phyloP scores from a whole-genome alignment of 2,329 filamentous ascomycete species.

The Aspergillus eucalypticola region DNA sequence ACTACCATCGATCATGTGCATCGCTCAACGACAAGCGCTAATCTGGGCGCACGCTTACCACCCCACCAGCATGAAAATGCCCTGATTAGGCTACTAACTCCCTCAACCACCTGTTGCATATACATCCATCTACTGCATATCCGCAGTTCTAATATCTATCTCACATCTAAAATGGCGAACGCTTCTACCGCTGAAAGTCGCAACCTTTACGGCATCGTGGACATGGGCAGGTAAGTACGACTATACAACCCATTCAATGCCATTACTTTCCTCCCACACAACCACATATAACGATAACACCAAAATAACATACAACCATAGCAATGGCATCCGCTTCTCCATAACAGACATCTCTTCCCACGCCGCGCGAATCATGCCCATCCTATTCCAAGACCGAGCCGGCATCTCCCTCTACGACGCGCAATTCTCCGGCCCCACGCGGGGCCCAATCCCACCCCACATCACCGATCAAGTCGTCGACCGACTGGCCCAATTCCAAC shows the following conservation, averaged over 20 bases:
- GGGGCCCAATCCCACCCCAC: conserved; percentile 55
- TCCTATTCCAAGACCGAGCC: conserved; percentile 74
- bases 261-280: not conserved
- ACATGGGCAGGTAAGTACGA: conserved; percentile 45
- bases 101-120: not conserved
- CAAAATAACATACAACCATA: conserved; percentile 11
- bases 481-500: conserved; percentile 69
- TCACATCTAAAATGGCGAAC: conserved; percentile 9
- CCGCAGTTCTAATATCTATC: not conserved
- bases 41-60: no score
- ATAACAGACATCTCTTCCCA: conserved; percentile 77
- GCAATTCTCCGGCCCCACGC: conserved; percentile 52
- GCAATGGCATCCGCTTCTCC: conserved; percentile 92
- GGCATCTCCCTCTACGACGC: conserved; percentile 87
- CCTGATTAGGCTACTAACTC: no score
- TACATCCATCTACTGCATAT: not conserved
- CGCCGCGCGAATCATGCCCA: conserved; percentile 70
- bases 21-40: no score
- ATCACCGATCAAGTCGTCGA: conserved; percentile 68
- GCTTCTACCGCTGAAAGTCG: not conserved
- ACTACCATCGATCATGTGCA: no score
- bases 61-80: no score
- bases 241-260: not conserved
- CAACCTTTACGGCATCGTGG: conserved; percentile 40
- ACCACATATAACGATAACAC: not conserved